Evolutionary conservation across 1,284 basidiomycete genomes (phyloP), one percentile per base, ranked within the genome.

Genomic region (Trichosporon sp.): DNA sequence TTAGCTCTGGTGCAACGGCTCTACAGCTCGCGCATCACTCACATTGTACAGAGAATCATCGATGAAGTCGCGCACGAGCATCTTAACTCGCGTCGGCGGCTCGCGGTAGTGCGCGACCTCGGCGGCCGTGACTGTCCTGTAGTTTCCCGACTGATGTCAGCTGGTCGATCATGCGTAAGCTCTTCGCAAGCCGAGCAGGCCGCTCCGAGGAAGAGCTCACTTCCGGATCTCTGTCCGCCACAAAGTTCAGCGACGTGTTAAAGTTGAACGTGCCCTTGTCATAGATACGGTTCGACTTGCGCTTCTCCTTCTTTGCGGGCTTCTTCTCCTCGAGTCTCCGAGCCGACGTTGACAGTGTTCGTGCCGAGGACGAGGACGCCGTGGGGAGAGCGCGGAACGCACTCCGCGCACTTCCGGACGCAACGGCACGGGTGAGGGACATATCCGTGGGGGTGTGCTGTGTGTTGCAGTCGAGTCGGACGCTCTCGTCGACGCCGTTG

Each of bases 11-110:
- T 8, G 26, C 26, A 26, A 26, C 26, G 26, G 1, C 26, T 26
- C 26, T 26, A 26, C 26, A 26, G 26, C 26, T 26, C 26, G 26
- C 26, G 26, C 26, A 26, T 26, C 26, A 56, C 82, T 75, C 70
- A 84, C 83, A 80, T 99, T 98, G 86, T 99, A 99, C 59, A 99
- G 85, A 19, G 92, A 91, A 81, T 99, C 97, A 79, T 98, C 93
- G 76, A 99, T 96, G 82, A 93, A 99, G 85, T 99, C 96, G 73
- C 97, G 88, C 64, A 92, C 90, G 43, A 99, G 90, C 93, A 98
- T 97, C 82, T 93, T 93, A 66, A 96, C 94, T 68, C 89, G 86
- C 21, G 87, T 89, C 2, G 96, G 96, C 2, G 92, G 93, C 65
- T 86, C 84, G n/a, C 82, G 85, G 69, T 85, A 84, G 69, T 81